Evolutionary conservation across 345 rosid genomes (phyloP).

Genomic region (Stellera chamaejasme): DNA sequence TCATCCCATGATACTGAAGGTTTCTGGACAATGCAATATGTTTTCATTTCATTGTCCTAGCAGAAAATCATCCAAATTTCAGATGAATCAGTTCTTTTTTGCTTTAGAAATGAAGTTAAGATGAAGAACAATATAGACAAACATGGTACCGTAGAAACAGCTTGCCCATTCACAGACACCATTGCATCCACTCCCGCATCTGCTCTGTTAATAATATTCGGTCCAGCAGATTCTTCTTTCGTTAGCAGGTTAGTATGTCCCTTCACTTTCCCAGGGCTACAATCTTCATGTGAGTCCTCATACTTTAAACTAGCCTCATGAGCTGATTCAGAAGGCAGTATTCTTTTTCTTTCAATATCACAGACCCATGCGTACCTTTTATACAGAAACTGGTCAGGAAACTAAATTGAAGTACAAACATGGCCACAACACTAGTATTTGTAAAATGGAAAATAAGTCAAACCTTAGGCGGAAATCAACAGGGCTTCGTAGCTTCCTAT

Average conservation of each 20-base stretch:
- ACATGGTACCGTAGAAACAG: slow-evolving; percentile 33
- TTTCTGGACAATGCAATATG: slow-evolving; percentile 23
- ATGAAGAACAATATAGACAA: background rate
- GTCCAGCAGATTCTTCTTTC: slow-evolving; percentile 19
- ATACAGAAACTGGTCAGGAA: slow-evolving; percentile 15
- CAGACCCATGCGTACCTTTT: slow-evolving; percentile 83
- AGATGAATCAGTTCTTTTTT: background rate
- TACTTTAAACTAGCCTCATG: slow-evolving; percentile 22
- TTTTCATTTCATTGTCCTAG: slow-evolving; percentile 38
- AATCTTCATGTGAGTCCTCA: slow-evolving; percentile 22
- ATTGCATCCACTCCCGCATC: slow-evolving; percentile 16
- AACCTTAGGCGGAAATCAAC: slow-evolving; percentile 77
- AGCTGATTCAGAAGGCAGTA: slow-evolving; percentile 24
- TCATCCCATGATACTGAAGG: slow-evolving; percentile 55
- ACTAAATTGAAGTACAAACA: background rate
- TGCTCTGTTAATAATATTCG: slow-evolving; percentile 23
- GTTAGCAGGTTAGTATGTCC: slow-evolving; percentile 19
- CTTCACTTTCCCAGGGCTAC: slow-evolving; percentile 12
- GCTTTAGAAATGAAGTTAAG: background rate
- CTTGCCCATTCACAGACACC: slow-evolving; percentile 21
- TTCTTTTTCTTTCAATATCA: slow-evolving; percentile 18
- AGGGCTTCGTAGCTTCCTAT: slow-evolving; percentile 59
- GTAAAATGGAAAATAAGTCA: too few relatives aligned
- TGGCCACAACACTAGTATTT: background rate
- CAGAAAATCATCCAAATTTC: slow-evolving; percentile 7